Base-by-base conservation (phyloP, 495 filamentous ascomycete genomes). In the Platismatia glauca region DNA sequence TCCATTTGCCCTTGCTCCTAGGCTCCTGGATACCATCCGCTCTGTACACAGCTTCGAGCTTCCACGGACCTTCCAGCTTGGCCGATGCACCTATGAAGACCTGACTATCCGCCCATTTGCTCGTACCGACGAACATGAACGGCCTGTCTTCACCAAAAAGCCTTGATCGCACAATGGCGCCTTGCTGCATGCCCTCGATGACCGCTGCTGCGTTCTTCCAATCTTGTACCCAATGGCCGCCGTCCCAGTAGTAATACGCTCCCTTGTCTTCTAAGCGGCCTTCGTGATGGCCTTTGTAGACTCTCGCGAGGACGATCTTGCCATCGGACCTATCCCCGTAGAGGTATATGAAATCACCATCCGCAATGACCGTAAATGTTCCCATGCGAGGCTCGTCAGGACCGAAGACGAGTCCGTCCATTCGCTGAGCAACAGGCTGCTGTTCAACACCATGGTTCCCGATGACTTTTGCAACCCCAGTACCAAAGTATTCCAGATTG, bases 111-210 rank as follows among this genome's bases (percentile, higher is more conserved):
- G 20, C 66, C 53, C 52, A 67, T 20, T 61, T 67, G 58, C 60
- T 67, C 44, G 59, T 59, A 7, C 71, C 71, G 44, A 73, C 58
- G 39, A 73, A 72, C 18, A 66, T 22, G 60, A 60, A 73, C n/a
- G 59, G 52, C 12, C 52, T 62, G 13, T 64, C 50, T 27, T 38
- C n/a, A 33, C 68, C 70, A 44, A 73, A 73, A 8, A 73, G 61
- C n/a, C 60, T 61, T 2, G 68, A 68, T 39, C 62, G 60, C 37
- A 69, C 68, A 33, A 73, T 59, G 8, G 58, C 57, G 16, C 70
- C 71, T 46, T 73, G 71, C 31, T 66, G 64, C 41, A 66, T 62
- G 29, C 61, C 64, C 31, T 59, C 58, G 29, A 69, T 57, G 1
- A 70, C 61, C 22, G 66, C 55, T 22, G 44, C 57, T 27, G 57